These are phyloP conservation scores for Blastomyces parvus DNA, from an alignment of 2,329 filamentous ascomycete species.

Conservation along the genomic window DNA sequence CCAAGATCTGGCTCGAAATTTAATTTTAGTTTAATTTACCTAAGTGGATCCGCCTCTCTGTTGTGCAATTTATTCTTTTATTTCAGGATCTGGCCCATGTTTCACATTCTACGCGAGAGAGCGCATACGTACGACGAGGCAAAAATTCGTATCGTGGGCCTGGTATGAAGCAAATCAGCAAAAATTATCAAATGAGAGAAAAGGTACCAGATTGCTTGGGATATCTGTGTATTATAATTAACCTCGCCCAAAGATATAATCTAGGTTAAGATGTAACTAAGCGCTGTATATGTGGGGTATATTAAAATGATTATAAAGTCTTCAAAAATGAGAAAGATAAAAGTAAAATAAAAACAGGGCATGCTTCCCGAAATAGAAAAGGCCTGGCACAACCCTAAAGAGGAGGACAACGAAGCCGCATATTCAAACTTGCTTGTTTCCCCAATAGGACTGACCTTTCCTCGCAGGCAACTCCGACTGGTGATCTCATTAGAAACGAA, in stretches of 20 bases:
- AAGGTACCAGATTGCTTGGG: background rate
- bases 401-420: background rate
- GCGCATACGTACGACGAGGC: too few relatives aligned
- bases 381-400: background rate
- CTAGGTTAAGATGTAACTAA: background rate
- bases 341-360: background rate
- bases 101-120: too few relatives aligned
- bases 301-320: background rate
- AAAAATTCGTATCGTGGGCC: background rate
- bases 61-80: background rate
- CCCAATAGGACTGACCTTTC: background rate
- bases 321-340: background rate
- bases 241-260: background rate
- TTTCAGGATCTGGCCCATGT: background rate
- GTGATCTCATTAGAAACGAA: constrained; percentile 2
- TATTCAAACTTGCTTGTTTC: background rate
- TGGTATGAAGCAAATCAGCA: background rate
- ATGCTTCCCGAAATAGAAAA: background rate
- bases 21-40: background rate
- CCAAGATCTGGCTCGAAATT: background rate
- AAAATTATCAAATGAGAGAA: background rate
- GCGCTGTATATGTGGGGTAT: background rate
- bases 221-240: background rate
- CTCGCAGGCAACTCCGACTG: background rate
- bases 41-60: background rate